Percentiles rank a stretch among this genome's conserved stretches.
phyloP scores from a whole-genome alignment of 2,329 filamentous ascomycete species.

The Ophiostoma australiae region DNA sequence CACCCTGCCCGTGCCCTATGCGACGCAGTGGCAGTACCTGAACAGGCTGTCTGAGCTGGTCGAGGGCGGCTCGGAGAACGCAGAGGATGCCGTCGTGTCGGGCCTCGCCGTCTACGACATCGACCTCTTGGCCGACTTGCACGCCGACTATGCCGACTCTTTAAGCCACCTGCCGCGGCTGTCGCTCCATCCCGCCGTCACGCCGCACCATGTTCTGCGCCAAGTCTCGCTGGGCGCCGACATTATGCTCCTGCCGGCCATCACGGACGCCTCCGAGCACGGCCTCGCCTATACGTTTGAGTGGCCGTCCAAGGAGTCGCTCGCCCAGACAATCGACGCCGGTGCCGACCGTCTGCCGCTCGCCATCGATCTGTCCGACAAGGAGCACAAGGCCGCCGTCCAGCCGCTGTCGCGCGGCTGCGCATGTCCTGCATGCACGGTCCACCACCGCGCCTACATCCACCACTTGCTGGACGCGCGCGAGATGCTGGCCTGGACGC shows the following conservation, averaged over 20 bases:
- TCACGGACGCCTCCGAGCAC: slow-evolving; percentile 69
- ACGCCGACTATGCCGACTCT: slow-evolving; percentile 43
- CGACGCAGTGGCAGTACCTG: slow-evolving; percentile 75
- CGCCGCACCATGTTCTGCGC: slow-evolving; percentile 71
- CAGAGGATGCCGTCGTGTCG: slow-evolving; percentile 53
- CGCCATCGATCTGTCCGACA: slow-evolving; percentile 73
- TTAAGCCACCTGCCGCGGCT: slow-evolving; percentile 65
- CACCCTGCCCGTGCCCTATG: slow-evolving; percentile 68
- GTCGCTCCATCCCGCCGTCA: slow-evolving; percentile 63
- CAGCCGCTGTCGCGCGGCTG: slow-evolving; percentile 61
- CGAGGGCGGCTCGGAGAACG: background rate
- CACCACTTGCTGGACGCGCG: slow-evolving; percentile 83
- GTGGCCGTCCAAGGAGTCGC: slow-evolving; percentile 51
- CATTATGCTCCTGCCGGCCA: slow-evolving; percentile 62
- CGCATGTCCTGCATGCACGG: slow-evolving; percentile 74
- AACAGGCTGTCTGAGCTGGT: slow-evolving; percentile 55
- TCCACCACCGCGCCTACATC: slow-evolving; percentile 80
- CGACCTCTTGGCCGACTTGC: slow-evolving; percentile 62
- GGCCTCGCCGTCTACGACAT: slow-evolving; percentile 76
- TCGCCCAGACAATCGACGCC: slow-evolving; percentile 20
- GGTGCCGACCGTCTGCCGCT: slow-evolving; percentile 44
- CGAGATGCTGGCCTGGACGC: slow-evolving; percentile 94
- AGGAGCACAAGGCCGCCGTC: slow-evolving; percentile 56
- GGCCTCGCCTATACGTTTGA: slow-evolving; percentile 78
- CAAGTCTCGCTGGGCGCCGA: slow-evolving; percentile 76